Conservation (phyloP, 768 basidiomycete genomes). For the Lentinus brumalis region DNA sequence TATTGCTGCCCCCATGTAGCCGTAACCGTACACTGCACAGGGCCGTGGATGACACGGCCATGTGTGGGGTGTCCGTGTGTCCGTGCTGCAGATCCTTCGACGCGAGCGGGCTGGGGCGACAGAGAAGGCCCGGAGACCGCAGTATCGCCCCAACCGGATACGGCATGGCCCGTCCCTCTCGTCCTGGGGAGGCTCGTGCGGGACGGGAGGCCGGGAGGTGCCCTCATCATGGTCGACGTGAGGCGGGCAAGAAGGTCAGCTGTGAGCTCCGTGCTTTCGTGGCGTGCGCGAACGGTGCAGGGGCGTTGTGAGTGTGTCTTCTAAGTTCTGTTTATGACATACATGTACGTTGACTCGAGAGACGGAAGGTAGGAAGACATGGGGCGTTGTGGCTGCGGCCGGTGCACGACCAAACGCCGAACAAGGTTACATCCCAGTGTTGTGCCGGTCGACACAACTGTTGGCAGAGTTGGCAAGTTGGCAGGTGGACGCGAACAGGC, state of each 20-base stretch:
- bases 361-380: too few relatives aligned
- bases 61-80: neutral
- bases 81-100: neutral
- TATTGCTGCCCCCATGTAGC: too few relatives aligned
- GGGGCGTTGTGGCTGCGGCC: too few relatives aligned
- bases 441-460: too few relatives aligned
- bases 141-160: neutral
- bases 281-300: slow-evolving; percentile 12
- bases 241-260: slow-evolving; percentile 17
- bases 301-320: slow-evolving; percentile 2
- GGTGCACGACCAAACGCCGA: too few relatives aligned
- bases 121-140: neutral
- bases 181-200: slow-evolving; percentile 5
- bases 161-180: slow-evolving; percentile 2
- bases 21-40: too few relatives aligned
- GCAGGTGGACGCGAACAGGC: too few relatives aligned
- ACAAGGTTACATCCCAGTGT: too few relatives aligned
- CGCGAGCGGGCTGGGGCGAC: neutral
- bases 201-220: slow-evolving; percentile 10
- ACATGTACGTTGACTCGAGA: neutral
- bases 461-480: too few relatives aligned
- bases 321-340: neutral
- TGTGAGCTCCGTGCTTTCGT: slow-evolving; percentile 6
- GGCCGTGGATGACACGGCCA: neutral
- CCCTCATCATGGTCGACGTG: slow-evolving; percentile 11